Evolutionary conservation across 2,329 filamentous ascomycete species (phyloP), one percentile per base, ranked within the genome.

Genomic region (Rhynchosporium agropyri): DNA sequence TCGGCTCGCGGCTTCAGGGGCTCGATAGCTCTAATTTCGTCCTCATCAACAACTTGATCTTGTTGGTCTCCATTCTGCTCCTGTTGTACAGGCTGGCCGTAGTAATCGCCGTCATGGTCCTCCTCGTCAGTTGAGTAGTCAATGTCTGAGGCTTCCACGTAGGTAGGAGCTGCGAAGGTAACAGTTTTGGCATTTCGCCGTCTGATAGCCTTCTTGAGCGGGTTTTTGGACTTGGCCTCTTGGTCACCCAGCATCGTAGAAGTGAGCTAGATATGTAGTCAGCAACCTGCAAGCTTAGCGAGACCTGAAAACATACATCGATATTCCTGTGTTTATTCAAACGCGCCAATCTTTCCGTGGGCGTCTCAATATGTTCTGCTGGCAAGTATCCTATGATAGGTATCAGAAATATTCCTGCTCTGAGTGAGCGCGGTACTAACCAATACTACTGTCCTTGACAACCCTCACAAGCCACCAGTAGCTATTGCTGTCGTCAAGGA

Each of bases 401-500:
- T 26, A 36, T 60, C 48, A 68, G 53, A 60, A 40, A 8, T 29
- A 48, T 7, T 20, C 20, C n/a, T 2, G 4, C 28, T 26, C 45
- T 13, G 31, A 29, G 36, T 59, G 40, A 7, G 15, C 26, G 36
- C 45, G 56, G 28, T 28, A 71, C 79, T 62, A 76, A 87, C 84
- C 86, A 76, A 99, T 99, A 75, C 92, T 98, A 76, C 91, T 96
- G 77, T 99, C 95, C 77, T 98, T 98, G 59, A 98, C 93, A 51
- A 99, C 91, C 68, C 94, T 85, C 13, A 99, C 95, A 65, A 99
- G 85, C 95, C 95, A 99, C 95, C 95, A 99, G 77, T 99, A 99
- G 78, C 93, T 98, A 79, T 99, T 99, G 79, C 92, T 98, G 73
- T 99, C 95, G 74, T 99, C 95, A 28, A 99, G 84, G 67, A 99